Base-by-base conservation (phyloP, 1,284 basidiomycete species). In the Ceratobasidium sp. region DNA sequence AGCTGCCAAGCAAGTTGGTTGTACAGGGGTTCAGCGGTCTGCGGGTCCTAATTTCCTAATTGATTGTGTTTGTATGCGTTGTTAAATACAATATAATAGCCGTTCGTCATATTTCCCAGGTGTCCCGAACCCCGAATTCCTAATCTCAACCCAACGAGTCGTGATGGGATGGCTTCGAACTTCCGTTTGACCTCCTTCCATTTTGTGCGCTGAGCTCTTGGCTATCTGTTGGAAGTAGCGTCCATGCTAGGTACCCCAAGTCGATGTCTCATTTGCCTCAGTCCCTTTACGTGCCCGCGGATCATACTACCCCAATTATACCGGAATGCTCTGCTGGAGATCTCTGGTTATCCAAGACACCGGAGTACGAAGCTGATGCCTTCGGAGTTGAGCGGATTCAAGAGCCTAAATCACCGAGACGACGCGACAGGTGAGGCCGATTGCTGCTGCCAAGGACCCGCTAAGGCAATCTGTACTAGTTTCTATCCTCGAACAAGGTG, bases 381-480 rank as follows among this genome's bases (percentile, higher is more conserved):
- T 25, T 64, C 13, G 61, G 56, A 11, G 1, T 59, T 2, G 34
- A 13, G 25, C 32, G 25, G 13, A 19, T 59, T 34, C 34, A 32
- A 17, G 17, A 4, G 56, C 11, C 29, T 19, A 29, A 32, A 29
- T 22, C 8, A 25, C 52, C 25, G 52, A 56, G 59, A 40, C 59
- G 22, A 61, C 29, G 34, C 34, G 59, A 61, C 59, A 34, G n/a
- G 59, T n/a, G 59, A 61, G 61, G 29, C 22, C 17, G 56, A 34
- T 34, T 17, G 56, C 56, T 59, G 32, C 34, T 34, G 9, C 34
- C 29, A 15, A 15, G 34, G 1, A 34, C 56, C 32, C 8, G 1
- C 17, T 9, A 7, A 34, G 56, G 32, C 56, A 32, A 34, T 29
- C 17, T 25, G 19, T 1, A 15, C 15, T 13, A 17, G 56, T 11